Base-by-base conservation (phyloP, 495 filamentous ascomycete species). In the Penicillium cataractarum region DNA sequence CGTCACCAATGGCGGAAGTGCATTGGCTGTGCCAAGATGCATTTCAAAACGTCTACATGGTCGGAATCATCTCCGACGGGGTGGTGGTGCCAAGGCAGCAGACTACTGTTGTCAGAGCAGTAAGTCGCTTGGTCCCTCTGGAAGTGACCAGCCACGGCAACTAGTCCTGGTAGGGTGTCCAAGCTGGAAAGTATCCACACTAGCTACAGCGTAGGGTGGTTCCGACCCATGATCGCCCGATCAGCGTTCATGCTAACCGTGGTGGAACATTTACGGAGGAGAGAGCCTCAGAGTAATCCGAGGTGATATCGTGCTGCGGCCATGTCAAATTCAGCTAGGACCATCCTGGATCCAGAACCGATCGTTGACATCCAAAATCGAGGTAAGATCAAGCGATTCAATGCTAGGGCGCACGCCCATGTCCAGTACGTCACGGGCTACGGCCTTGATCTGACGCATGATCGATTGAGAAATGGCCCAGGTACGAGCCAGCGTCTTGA, bases 391-490 rank as follows among this genome's bases (percentile, higher is more conserved):
- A 10, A 82, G 63, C 33, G 74, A 71, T 58, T 80, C 79, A 64
- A 76, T 72, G n/a, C 67, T 76, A 19, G 76, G 77, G 29, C 79
- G 77, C 8, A 82, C 63, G 2, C 79, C 79, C 27, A 82, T 57
- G 27, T 79, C 76, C 68, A 82, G 74, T 32, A 82, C 79, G 62
- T 82, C 79, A 17, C 79, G 76, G 7, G 79, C 71, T 17, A 82
- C 79, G 4, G 79, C 79, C 55, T 80, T 82, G 31, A 97, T 90
- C 73, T 95, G 91, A 19, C 81, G 80, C 73, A 92, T 86, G 10
- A 92, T 90, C 9, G 79, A 84, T 33, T 82, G 82, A 6, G 92
- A 92, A 24, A 92, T 87, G 37, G 89, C 86, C 93, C 93, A 97
- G 6, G 91, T 87, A 40, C 82, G 78, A 59, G 83, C 87, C 5